Base-by-base conservation (phyloP, 768 basidiomycete species). In the Collybia sordida region DNA sequence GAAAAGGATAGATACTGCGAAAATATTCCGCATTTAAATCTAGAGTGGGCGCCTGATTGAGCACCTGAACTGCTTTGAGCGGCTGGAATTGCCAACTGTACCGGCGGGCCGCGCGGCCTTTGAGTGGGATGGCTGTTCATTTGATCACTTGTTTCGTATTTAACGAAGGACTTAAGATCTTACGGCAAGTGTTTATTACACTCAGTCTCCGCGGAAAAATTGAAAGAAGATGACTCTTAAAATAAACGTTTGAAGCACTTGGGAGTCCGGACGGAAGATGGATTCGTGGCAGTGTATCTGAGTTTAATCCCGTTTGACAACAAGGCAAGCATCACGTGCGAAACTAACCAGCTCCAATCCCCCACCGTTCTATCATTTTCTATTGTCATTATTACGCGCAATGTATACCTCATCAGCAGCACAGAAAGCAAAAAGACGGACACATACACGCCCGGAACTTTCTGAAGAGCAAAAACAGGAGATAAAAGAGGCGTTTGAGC, bases 401-500 rank as follows among this genome's bases (percentile, higher is more conserved):
- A 80, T 82, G 79, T 89, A 87, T 70, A 72, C 79, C 27, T 79
- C 84, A 12, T 82, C 86, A 27, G 79, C 80, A 22, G 83, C 80
- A 41, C 89, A 90, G 66, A 83, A 88, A 51, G 88, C 89, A 54
- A 81, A 79, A 64, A 73, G 89, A 56, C 79, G 86, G 54, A 77
- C 84, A 1, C 88, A 90, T 55, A 45, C 83, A 25, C 87, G 90
- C 28, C 91, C 90, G 56, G 90, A 93, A 54, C 83, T 93, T 45
- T 79, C 85, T 7, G 91, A 93, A 39, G 90, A 93, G 64, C 90
- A 93, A 61, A 90, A 90, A 60, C 90, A 93, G 60, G 97, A 99
- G 70, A 95, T 98, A 48, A 94, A 94, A 68, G 97, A 99, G 63
- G 97, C 97, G 0, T 99, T 99, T 62, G 96, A 98, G 69, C 85